phyloP scores from a whole-genome alignment of 2,329 filamentous ascomycete species.

The Sclerotinia subarctica region DNA sequence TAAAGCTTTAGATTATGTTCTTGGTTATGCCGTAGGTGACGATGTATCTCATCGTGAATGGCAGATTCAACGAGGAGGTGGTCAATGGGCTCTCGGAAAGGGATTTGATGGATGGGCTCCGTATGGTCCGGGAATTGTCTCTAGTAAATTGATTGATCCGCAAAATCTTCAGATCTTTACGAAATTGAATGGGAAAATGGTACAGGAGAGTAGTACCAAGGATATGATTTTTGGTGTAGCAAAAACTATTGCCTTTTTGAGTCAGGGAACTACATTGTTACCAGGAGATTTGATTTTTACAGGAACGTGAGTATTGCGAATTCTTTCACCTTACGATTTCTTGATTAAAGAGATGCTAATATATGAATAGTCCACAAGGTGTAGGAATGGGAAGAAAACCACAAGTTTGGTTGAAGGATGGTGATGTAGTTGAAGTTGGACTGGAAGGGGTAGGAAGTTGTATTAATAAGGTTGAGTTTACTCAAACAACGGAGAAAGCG shows the following conservation, averaged over 20 bases:
- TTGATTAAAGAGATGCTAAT: neutral
- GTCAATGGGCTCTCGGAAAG: conserved; percentile 71
- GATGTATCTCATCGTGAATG: conserved; percentile 79
- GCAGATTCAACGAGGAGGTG: conserved; percentile 65
- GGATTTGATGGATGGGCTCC: conserved; percentile 75
- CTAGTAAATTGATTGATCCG: conserved; percentile 54
- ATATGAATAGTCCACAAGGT: conserved; percentile 51
- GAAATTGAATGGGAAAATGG: conserved; percentile 55
- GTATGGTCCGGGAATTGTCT: conserved; percentile 69
- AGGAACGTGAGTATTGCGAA: conserved; percentile 46
- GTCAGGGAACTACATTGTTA: conserved; percentile 59
- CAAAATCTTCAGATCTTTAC: conserved; percentile 56
- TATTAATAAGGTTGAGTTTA: conserved; percentile 50
- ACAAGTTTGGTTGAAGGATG: conserved; percentile 65
- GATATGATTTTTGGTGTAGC: conserved; percentile 64
- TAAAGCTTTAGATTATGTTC: conserved; percentile 65
- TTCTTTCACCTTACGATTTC: neutral
- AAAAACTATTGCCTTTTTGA: conserved; percentile 57
- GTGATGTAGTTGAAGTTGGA: conserved; percentile 66
- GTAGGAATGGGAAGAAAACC: conserved; percentile 69
- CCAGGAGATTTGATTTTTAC: conserved; percentile 66
- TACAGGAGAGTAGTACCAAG: conserved; percentile 55
- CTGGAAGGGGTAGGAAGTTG: conserved; percentile 64
- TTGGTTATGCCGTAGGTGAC: conserved; percentile 73
- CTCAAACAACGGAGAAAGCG: conserved; percentile 37